Base-by-base conservation (phyloP, 805 yeast genomes). In the Metschnikowia amazonensis region DNA sequence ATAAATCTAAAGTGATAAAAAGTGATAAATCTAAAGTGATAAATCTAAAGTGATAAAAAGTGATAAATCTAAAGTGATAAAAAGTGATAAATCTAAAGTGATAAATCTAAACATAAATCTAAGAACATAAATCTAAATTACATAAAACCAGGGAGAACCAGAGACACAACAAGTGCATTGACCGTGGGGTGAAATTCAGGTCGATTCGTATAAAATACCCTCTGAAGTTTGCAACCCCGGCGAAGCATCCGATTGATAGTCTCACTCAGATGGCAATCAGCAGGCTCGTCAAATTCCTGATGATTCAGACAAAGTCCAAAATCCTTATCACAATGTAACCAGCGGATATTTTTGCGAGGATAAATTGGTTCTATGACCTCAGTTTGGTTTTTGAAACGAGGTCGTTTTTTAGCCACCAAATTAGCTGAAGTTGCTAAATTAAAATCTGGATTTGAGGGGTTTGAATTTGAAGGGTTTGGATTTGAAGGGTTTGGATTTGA, bases 291-390 rank as follows among this genome's bases (percentile, higher is more conserved):
- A 21, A 47, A 52, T 5, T 36, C 46, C 30, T 49, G 51, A 13
- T 54, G 56, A 24, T 47, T 52, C 46, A 44, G 51, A 17, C 56
- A 47, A 13, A 54, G 47, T 4, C 46, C 38, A 24, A 46, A 47
- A 34, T 49, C 48, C 13, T 27, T 25, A 38, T 54, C 58, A 25
- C 56, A 50, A 33, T 48, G 46, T 7, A 54, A 49, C 58, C 58
- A 54, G 30, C 49, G 46, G 4, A 46, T 36, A 13, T 46, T 45
- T 13, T 30, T 36, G 25, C 37, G 44, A 11, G 28, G 14, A 2
- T n/a, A 13, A 10, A 37, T n/a, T 5, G 32, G 13, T 11, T 27
- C 32, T 7, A 7, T 13, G 4, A 21, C 18, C 16, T 35, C 37
- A 3, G 18, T 21, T 9, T 20, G 37, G n/a, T 23, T n/a, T 17